A percentile compares a stretch with the other conserved stretches of the same genome.
phyloP scores from a whole-genome alignment of 345 rosid species.

The Eucalyptus cloeziana region DNA sequence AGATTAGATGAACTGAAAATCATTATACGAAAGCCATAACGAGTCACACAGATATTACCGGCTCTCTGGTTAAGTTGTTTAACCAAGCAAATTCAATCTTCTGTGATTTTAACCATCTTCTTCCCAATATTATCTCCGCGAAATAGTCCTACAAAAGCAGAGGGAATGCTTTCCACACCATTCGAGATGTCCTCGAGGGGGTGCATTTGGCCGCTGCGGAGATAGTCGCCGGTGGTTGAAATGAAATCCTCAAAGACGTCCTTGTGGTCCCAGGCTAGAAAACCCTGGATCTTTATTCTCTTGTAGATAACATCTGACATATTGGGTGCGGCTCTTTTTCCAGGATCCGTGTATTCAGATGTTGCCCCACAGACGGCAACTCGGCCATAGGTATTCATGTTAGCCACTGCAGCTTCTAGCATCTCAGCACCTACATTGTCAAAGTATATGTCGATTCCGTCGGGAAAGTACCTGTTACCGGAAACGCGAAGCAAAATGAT shows the following conservation, averaged over 20 bases:
- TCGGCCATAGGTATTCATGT: slow-evolving; percentile 39
- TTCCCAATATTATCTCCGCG: slow-evolving; percentile 10
- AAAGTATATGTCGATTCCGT: slow-evolving; percentile 47
- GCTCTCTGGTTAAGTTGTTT: not conserved
- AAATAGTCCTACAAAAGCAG: slow-evolving; percentile 29
- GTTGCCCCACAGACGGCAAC: slow-evolving; percentile 42
- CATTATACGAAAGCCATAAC: not conserved
- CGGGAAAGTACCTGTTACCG: slow-evolving; percentile 30
- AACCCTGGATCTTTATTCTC: slow-evolving; percentile 43
- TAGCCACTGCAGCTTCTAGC: slow-evolving; percentile 35
- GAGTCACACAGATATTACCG: not conserved
- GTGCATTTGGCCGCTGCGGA: slow-evolving; percentile 7
- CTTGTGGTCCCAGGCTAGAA: slow-evolving; percentile 19
- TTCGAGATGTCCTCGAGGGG: slow-evolving; percentile 26
- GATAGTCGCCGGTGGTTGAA: slow-evolving; percentile 17
- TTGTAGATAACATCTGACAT: slow-evolving; percentile 31
- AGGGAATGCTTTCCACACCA: slow-evolving; percentile 38
- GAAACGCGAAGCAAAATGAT: not conserved
- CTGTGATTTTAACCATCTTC: not conserved
- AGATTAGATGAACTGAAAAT: not conserved
- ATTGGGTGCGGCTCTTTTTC: slow-evolving; percentile 21
- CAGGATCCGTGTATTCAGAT: slow-evolving; percentile 19
- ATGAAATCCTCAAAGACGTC: slow-evolving; percentile 14
- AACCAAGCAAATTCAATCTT: not conserved
- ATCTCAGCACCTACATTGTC: slow-evolving; percentile 52